A percentile compares a stretch with the other conserved stretches of the same genome.
Evolutionary conservation across 345 rosid genomes (phyloP).

Genomic region (Crucihimalaya himalaica): DNA sequence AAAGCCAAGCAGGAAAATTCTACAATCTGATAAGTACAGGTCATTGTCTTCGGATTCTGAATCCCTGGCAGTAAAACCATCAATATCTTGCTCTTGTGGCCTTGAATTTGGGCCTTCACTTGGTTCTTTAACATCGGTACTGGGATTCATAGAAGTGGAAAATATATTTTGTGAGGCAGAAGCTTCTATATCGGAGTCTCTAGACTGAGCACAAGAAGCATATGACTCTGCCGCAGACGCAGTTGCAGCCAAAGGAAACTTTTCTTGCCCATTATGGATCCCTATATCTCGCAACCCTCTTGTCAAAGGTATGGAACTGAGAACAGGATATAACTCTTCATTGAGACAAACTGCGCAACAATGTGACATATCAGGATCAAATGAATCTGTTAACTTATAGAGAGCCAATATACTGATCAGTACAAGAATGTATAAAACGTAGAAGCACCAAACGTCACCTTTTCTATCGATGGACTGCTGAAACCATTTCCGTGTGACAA

Average conservation of each 20-base stretch:
- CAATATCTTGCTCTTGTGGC: conserved; percentile 50
- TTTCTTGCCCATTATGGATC: conserved; percentile 57
- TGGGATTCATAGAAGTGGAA: conserved; percentile 55
- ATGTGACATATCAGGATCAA: conserved; percentile 41
- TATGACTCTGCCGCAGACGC: conserved; percentile 51
- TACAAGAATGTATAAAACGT: conserved; percentile 15
- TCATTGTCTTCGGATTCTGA: conserved; percentile 81
- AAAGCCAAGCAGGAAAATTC: conserved; percentile 78
- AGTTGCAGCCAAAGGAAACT: conserved; percentile 38
- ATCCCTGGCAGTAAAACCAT: conserved; percentile 68
- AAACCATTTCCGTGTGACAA: conserved; percentile 85
- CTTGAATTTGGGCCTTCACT: conserved; percentile 42
- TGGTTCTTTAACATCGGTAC: conserved; percentile 45
- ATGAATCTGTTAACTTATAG: conserved; percentile 25
- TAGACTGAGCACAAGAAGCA: conserved; percentile 47
- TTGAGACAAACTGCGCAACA: conserved; percentile 76
- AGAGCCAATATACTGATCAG: conserved; percentile 28
- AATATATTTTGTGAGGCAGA: conserved; percentile 68
- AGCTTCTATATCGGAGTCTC: conserved; percentile 72
- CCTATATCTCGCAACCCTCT: conserved; percentile 43
- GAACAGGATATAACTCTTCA: conserved; percentile 88
- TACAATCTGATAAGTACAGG: conserved; percentile 87
- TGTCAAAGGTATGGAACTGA: conserved; percentile 47
- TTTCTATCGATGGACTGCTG: conserved; percentile 75
- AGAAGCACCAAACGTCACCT: conserved; percentile 53